Conservation (phyloP, 179 eudicot species). For the Patellifolia procumbens region DNA sequence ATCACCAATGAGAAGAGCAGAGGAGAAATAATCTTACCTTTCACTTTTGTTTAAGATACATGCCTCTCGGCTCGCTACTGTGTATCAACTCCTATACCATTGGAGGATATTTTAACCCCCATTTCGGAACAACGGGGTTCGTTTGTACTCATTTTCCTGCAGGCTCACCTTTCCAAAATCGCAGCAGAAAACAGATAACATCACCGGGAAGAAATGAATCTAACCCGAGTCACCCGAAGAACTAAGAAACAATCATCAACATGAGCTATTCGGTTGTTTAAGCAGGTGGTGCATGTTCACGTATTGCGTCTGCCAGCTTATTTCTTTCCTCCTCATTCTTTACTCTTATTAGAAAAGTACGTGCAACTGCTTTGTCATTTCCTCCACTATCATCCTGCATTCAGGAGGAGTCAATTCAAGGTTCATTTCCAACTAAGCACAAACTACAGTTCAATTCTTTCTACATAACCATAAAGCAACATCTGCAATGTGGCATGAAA, state of each 20-base stretch:
- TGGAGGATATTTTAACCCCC: not conserved
- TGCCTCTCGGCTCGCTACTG: not conserved
- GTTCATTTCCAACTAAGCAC: not conserved
- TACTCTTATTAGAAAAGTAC: conserved; percentile 70
- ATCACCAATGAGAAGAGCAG: not conserved
- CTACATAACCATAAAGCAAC: not conserved
- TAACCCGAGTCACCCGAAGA: conserved; percentile 12
- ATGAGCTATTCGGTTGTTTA: conserved; percentile 24
- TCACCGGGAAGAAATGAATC: conserved; percentile 13
- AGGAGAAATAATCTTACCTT: not conserved
- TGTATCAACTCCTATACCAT: conserved; percentile 1
- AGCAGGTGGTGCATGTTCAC: conserved; percentile 73
- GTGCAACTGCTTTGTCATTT: conserved; percentile 53
- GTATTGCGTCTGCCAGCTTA: conserved; percentile 73
- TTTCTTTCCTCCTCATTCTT: conserved; percentile 74
- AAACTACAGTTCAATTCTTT: no score
- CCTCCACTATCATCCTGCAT: conserved; percentile 60
- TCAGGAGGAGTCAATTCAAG: conserved; percentile 5
- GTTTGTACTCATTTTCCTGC: conserved; percentile 17
- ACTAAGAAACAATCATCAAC: conserved; percentile 9
- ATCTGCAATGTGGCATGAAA: not conserved
- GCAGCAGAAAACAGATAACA: conserved; percentile 25
- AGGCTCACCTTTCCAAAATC: conserved; percentile 33
- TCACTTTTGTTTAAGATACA: conserved; percentile 18
- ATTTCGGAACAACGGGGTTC: conserved; percentile 12